These are phyloP conservation scores for Fusarium drepaniforme DNA, from an alignment of 2,329 filamentous ascomycete genomes.

Conservation along the genomic window DNA sequence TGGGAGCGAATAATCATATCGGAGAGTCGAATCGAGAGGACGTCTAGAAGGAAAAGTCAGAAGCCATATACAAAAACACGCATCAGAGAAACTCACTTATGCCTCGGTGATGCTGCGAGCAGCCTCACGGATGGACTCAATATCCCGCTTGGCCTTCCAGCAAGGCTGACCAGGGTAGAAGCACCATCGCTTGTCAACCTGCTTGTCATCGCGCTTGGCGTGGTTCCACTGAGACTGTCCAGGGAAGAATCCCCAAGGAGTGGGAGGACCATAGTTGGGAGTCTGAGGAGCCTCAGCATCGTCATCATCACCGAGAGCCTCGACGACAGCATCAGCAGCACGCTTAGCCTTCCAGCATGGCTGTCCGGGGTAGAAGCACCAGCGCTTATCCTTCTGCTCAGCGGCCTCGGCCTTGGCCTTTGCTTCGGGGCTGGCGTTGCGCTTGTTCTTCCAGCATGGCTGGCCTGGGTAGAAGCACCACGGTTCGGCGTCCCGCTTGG, in stretches of 20 bases:
- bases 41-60: slow-evolving; percentile 19
- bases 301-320: slow-evolving; percentile 41
- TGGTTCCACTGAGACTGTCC: slow-evolving; percentile 50
- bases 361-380: slow-evolving; percentile 48
- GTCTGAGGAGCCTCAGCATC: slow-evolving; percentile 45
- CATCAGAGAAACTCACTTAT: slow-evolving; percentile 31
- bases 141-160: slow-evolving; percentile 55
- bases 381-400: slow-evolving; percentile 36
- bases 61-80: not conserved
- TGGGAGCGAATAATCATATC: slow-evolving; percentile 18
- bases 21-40: slow-evolving; percentile 8
- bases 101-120: slow-evolving; percentile 45
- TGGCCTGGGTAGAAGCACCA: not conserved
- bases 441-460: slow-evolving; percentile 4
- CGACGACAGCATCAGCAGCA: slow-evolving; percentile 42
- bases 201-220: slow-evolving; percentile 36
- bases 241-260: slow-evolving; percentile 43
- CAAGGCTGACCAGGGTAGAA: slow-evolving; percentile 48
- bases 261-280: slow-evolving; percentile 44
- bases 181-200: slow-evolving; percentile 38
- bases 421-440: slow-evolving; percentile 13
- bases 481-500: slow-evolving; percentile 47
- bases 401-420: slow-evolving; percentile 21
- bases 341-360: slow-evolving; percentile 55
- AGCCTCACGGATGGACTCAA: slow-evolving; percentile 42